phyloP scores from a whole-genome alignment of 176 grass and related monocot species.

The Raddia distichophylla region DNA sequence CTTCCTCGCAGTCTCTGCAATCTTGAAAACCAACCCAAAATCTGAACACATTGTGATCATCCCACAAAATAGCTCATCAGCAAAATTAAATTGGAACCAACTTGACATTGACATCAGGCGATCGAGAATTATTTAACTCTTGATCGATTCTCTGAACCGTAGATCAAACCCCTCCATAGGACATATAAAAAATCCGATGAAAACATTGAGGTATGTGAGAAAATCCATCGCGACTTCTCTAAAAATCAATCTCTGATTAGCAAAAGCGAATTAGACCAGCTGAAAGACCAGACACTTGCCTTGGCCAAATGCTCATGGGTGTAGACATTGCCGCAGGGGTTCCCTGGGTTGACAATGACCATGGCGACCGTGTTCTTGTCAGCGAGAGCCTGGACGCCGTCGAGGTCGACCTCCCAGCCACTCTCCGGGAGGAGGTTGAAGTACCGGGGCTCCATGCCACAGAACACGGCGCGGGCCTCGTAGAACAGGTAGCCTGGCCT shows the following conservation, averaged over 20 bases:
- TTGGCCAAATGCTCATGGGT: conserved; percentile 62
- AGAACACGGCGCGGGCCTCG: conserved; percentile 51
- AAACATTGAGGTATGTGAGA: too few species aligned
- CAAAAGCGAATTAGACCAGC: too few species aligned
- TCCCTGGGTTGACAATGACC: conserved; percentile 76
- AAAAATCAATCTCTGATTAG: too few species aligned
- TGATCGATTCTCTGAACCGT: too few species aligned
- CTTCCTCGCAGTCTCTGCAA: conserved; percentile 57
- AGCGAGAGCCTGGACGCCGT: conserved; percentile 49
- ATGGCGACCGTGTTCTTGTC: conserved; percentile 70
- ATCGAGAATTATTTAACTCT: too few species aligned
- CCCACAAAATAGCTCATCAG: not conserved
- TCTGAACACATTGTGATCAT: too few species aligned
- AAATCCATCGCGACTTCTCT: too few species aligned
- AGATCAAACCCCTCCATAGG: too few species aligned
- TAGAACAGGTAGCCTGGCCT: conserved; percentile 68
- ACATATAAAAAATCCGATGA: too few species aligned
- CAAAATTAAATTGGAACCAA: too few species aligned
- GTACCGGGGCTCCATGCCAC: conserved; percentile 61
- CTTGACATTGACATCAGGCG: too few species aligned
- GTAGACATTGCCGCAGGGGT: conserved; percentile 79
- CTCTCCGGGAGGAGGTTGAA: conserved; percentile 66
- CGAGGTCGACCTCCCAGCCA: conserved; percentile 73
- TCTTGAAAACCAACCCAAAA: conserved; percentile 21
- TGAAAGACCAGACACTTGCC: conserved; percentile 33